A percentile compares a stretch with the other conserved stretches of the same genome.
Conservation (phyloP, 2,329 filamentous ascomycete genomes). For the Talaromyces funiculosus region DNA sequence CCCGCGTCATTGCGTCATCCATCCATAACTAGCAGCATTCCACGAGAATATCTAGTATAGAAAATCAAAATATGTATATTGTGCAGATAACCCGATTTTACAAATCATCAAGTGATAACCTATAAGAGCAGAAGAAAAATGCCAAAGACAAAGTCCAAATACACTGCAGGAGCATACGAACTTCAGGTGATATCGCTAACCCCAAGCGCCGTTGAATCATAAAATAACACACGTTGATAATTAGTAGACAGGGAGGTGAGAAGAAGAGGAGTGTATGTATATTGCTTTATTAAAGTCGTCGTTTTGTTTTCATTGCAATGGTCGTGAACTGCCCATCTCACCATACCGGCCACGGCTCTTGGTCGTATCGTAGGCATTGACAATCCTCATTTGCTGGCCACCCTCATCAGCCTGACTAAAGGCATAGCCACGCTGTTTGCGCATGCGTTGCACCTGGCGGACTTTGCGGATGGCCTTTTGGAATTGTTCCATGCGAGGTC, state of each 20-base stretch:
- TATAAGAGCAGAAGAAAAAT: neutral
- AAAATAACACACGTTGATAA: neutral
- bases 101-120: neutral
- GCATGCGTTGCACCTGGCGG: constrained; percentile 96
- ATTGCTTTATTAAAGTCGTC: neutral
- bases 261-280: neutral
- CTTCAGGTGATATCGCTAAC: neutral
- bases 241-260: neutral
- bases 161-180: neutral
- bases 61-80: neutral
- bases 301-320: constrained; percentile 8
- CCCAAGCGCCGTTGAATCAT: neutral
- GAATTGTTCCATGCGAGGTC: constrained; percentile 98
- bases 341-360: constrained; percentile 85
- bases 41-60: neutral
- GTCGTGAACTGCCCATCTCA: constrained; percentile 72
- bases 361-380: constrained; percentile 97
- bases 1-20: constrained; percentile 1
- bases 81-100: constrained; percentile 3
- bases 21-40: neutral
- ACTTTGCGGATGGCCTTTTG: constrained; percentile 99
- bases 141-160: neutral
- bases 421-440: constrained; percentile 96
- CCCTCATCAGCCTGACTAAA: constrained; percentile 97
- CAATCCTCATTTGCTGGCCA: constrained; percentile 70